Percentiles rank a stretch among this genome's conserved stretches.
Evolutionary conservation across 2,329 filamentous ascomycete genomes (phyloP).

Genomic region (Talaromyces rugulosus): DNA sequence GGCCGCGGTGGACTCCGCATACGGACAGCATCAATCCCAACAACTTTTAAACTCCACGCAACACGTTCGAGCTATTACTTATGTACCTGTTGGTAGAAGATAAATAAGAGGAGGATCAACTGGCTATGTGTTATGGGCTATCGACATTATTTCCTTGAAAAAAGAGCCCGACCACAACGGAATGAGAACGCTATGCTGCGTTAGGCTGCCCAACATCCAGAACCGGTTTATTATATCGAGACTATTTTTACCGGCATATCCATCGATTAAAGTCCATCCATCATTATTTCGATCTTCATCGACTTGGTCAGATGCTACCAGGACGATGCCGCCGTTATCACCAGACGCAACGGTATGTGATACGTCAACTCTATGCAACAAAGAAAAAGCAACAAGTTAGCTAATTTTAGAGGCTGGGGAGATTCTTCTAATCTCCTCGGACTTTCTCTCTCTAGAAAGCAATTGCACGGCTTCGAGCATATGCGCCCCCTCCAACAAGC

Average conservation of each 20-base stretch:
- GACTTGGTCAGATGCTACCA: background rate
- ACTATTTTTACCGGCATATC: background rate
- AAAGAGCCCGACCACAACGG: background rate
- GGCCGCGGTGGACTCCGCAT: background rate
- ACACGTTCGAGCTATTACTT: background rate
- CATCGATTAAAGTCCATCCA: background rate
- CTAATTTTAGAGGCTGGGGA: background rate
- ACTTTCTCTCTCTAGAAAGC: conserved; percentile 37
- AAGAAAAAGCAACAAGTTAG: background rate
- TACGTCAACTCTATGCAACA: background rate
- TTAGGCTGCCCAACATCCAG: background rate
- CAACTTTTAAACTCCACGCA: background rate
- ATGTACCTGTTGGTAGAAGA: background rate
- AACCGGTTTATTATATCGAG: background rate
- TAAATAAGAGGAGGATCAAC: background rate
- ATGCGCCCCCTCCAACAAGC: conserved; percentile 53
- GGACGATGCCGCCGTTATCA: conserved; percentile 8
- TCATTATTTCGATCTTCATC: background rate
- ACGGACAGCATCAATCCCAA: background rate
- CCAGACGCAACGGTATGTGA: conserved; percentile 17
- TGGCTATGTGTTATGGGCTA: background rate
- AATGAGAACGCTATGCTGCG: background rate
- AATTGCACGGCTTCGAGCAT: conserved; percentile 53
- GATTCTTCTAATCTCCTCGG: background rate
- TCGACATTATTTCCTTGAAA: background rate